Conservation (phyloP, 495 filamentous ascomycete genomes). For the Tuber calosporum region DNA sequence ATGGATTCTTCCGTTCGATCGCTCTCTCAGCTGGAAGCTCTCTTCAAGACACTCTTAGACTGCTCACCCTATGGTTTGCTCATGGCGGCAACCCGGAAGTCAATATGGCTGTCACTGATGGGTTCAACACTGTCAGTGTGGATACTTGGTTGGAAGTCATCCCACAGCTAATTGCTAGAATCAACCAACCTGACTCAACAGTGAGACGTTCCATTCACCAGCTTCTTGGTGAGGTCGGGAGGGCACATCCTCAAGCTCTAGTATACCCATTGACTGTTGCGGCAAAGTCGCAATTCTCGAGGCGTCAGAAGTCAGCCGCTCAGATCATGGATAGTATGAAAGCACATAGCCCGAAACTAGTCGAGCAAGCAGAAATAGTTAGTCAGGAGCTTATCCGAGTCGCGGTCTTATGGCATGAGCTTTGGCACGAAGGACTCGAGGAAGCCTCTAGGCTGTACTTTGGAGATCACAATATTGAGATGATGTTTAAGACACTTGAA, state of each 20-base stretch:
- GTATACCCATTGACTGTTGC: conserved; percentile 99
- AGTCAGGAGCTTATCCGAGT: conserved; percentile 93
- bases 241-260: conserved; percentile 89
- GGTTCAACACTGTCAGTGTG: conserved; percentile 80
- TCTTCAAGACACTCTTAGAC: conserved; percentile 84
- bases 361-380: conserved; percentile 90
- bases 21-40: conserved; percentile 83
- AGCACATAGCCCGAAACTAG: conserved; percentile 83
- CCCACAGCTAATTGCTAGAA: conserved; percentile 90
- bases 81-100: conserved; percentile 86
- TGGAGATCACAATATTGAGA: conserved; percentile 90
- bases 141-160: conserved; percentile 99
- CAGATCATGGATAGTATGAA: conserved; percentile 98
- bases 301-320: conserved; percentile 73
- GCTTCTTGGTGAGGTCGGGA: conserved; percentile 81
- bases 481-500: conserved; percentile 86
- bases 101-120: conserved; percentile 76
- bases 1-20: conserved; percentile 93
- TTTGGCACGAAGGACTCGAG: conserved; percentile 98
- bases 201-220: conserved; percentile 87
- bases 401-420: conserved; percentile 94
- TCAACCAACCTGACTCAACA: conserved; percentile 83
- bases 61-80: conserved; percentile 92
- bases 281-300: conserved; percentile 80
- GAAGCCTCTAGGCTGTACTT: conserved; percentile 90